Base-by-base conservation (phyloP, 805 yeast species). In the Spathaspora hagerdaliae region DNA sequence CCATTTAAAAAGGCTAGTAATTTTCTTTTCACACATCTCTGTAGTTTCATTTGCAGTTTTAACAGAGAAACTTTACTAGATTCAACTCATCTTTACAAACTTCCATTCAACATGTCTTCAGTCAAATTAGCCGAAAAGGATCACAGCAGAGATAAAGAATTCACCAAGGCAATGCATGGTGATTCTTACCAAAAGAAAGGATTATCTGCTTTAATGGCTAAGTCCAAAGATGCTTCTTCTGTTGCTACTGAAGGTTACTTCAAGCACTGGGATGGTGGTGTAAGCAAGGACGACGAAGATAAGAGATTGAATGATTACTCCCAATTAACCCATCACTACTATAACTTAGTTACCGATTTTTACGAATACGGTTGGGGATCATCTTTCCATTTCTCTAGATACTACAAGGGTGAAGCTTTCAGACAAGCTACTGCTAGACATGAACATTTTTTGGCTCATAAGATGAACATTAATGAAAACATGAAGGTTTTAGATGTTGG, bases 331-430 rank as follows among this genome's bases (percentile, higher is more conserved):
- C 91, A 87, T 66, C 96, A 94, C 64, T 92, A 92, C 77, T 92
- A 92, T 76, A 94, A 94, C 73, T 82, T 92, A 63, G 97, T 88
- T 42, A 94, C 99, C 27, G 99, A 92, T 70, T 94, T 94, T 61
- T 94, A 94, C 77, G 99, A 94, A 73, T 92, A 94, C 69, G 99
- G 99, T 42, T 94, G 99, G 99, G 99, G 99, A 54, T 79, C 96
- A 13, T 88, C 97, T 12, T 94, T 94, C 88, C 99, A 94, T 69
- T 94, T 94, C 69, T 87, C 96, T 36, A 83, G 97, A 59, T 94
- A 85, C 74, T 92, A 88, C 75, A 77, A 75, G 63, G 97, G 97
- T 52, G 99, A 94, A 73, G 82, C 94, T 19, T 94, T 94, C 74
- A 73, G 80, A 60, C 98, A 92, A 69, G 96, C 97, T 37, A 83